Evolutionary conservation across 148 eudicot species (phyloP).

Genomic region (Rhododendron ferrugineum): DNA sequence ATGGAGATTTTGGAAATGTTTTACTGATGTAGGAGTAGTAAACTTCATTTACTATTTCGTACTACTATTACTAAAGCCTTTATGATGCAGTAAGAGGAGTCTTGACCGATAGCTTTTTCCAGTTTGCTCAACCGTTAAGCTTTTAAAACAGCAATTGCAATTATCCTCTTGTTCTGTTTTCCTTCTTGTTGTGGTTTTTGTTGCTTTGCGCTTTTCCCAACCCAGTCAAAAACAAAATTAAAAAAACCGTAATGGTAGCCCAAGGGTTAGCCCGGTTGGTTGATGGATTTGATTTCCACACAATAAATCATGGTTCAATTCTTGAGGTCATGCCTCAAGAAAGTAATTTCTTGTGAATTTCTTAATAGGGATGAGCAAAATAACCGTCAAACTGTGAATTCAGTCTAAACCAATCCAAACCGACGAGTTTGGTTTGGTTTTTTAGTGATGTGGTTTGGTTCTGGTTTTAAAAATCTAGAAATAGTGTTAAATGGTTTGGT

Average conservation of each 20-base stretch:
- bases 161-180: not conserved
- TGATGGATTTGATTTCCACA: no score
- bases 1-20: not conserved
- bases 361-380: no score
- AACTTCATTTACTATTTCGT: not conserved
- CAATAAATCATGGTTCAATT: no score
- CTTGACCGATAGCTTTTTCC: not conserved
- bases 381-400: no score
- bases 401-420: no score
- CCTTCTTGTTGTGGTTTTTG: not conserved
- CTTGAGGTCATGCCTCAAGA: no score
- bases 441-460: no score
- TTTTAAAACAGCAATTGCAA: not conserved
- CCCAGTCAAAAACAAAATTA: not conserved
- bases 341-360: no score
- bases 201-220: not conserved
- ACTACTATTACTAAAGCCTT: not conserved
- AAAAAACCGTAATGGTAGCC: not conserved
- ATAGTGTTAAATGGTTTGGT: no score
- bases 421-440: no score
- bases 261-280: no score
- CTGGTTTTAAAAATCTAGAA: no score
- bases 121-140: not conserved
- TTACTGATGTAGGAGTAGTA: not conserved
- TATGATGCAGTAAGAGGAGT: not conserved